Conservation (phyloP, 371 early-diverging fungal species). For the Mortierella sp. region DNA sequence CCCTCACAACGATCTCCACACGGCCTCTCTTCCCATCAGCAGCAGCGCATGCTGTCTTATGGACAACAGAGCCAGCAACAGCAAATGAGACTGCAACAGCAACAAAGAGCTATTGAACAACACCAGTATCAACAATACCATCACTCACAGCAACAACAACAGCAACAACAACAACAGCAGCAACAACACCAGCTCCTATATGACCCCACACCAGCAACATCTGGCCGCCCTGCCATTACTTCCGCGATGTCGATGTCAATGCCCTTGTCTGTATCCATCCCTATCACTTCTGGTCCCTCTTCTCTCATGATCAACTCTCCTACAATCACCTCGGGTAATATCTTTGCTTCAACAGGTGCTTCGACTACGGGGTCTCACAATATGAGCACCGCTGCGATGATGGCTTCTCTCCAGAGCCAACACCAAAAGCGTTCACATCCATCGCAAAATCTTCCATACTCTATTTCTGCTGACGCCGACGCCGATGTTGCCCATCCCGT, state of each 20-base stretch:
- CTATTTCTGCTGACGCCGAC: not conserved
- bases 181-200: slow-evolving; percentile 33
- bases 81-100: slow-evolving; percentile 33
- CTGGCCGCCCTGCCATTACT: slow-evolving; percentile 33
- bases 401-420: slow-evolving; percentile 25
- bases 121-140: slow-evolving; percentile 26
- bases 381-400: slow-evolving; percentile 21
- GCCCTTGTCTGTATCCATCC: slow-evolving; percentile 40
- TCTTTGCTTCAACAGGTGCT: slow-evolving; percentile 12
- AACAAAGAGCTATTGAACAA: slow-evolving; percentile 22
- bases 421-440: not conserved
- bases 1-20: slow-evolving; percentile 19
- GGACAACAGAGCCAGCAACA: slow-evolving; percentile 16
- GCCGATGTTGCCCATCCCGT: slow-evolving; percentile 10
- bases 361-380: slow-evolving; percentile 3
- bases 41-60: slow-evolving; percentile 35
- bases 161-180: slow-evolving; percentile 1
- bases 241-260: slow-evolving; percentile 44
- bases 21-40: slow-evolving; percentile 1
- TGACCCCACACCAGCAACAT: slow-evolving; percentile 22
- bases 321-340: slow-evolving; percentile 3
- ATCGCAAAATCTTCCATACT: not conserved
- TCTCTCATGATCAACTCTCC: slow-evolving; percentile 29
- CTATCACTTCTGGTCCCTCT: slow-evolving; percentile 11
- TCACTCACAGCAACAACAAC: slow-evolving; percentile 25